Evolutionary conservation across 148 eudicot species (phyloP).

Genomic region (Dysphania ambrosioides): DNA sequence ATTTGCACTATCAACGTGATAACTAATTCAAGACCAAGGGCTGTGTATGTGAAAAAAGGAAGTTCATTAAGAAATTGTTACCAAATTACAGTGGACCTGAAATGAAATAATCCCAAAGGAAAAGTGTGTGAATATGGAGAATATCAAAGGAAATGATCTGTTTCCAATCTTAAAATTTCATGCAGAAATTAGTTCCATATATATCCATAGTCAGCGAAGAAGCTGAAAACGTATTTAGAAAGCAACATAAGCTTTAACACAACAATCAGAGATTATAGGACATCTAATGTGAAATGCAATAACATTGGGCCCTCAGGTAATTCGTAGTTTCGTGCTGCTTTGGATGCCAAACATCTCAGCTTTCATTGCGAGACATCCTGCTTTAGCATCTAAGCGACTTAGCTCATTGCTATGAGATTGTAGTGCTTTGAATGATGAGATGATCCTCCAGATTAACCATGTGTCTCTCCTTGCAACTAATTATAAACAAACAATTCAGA

Average conservation of each 20-base stretch:
- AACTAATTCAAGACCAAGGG: background rate
- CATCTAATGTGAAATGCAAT: background rate
- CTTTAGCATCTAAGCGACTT: background rate
- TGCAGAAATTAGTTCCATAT: background rate
- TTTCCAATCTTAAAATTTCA: background rate
- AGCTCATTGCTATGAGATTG: too few species aligned
- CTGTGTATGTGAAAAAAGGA: background rate
- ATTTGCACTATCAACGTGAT: background rate
- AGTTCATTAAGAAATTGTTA: background rate
- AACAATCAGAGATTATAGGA: background rate
- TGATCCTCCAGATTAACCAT: background rate
- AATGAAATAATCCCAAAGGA: background rate
- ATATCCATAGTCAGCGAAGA: too few species aligned
- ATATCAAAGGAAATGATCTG: background rate
- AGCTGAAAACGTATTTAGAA: background rate
- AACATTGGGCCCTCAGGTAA: background rate
- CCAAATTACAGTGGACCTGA: background rate
- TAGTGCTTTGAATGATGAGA: too few species aligned
- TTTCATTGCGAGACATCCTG: background rate
- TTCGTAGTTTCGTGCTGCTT: background rate
- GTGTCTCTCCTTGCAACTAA: background rate
- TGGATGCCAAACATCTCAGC: slow-evolving; percentile 7
- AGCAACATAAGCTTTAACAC: background rate
- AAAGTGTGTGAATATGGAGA: background rate
- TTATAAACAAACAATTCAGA: too few species aligned